Conservation (phyloP, 805 yeast genomes). For the Starmerella geochares region DNA sequence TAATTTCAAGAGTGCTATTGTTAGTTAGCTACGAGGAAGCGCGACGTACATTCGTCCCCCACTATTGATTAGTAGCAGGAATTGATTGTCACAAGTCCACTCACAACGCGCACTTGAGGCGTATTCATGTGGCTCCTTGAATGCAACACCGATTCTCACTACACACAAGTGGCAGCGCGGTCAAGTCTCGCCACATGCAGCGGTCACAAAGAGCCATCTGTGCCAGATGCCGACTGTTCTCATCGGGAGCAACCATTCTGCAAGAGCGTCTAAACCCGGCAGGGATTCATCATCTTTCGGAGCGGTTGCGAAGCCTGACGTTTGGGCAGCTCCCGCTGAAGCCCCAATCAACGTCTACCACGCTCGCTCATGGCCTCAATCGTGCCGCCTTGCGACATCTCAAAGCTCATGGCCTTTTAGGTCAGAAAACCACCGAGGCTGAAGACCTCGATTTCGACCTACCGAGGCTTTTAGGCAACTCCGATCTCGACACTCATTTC, state of each 20-base stretch:
- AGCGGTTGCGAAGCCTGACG: conserved; percentile 17
- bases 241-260: background rate
- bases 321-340: conserved; percentile 8
- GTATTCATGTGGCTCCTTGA: background rate
- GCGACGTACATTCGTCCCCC: no score
- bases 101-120: no score
- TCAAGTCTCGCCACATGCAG: background rate
- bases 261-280: conserved; percentile 24
- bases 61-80: no score
- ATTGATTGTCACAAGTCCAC: no score
- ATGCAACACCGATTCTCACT: background rate
- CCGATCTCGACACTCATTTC: conserved; percentile 73
- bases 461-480: conserved; percentile 63
- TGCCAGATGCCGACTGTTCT: background rate
- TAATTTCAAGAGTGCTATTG: no score
- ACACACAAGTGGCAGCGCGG: background rate
- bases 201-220: background rate
- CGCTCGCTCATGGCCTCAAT: background rate
- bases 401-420: conserved; percentile 11
- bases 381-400: conserved; percentile 20
- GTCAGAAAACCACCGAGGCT: conserved; percentile 22
- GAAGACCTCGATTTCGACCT: conserved; percentile 30
- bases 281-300: conserved; percentile 29
- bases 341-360: background rate
- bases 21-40: no score